These are phyloP conservation scores for Pichia sp. DNA, from an alignment of 1,139 yeast genomes.

Conservation along the genomic window DNA sequence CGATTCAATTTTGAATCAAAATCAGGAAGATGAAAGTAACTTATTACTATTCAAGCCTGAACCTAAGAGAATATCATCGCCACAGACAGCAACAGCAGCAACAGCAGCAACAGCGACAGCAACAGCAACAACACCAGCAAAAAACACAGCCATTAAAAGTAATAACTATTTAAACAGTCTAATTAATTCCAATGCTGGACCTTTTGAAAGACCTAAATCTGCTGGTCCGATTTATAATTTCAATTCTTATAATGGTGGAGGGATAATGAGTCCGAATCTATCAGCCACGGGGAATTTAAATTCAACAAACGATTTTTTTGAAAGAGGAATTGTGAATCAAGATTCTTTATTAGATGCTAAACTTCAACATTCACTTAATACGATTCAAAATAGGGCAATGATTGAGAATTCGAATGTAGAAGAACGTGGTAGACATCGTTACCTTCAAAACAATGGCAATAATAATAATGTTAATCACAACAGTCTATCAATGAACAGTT, in stretches of 20 bases:
- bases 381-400: constrained; percentile 55
- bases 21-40: constrained; percentile 1
- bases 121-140: too few relatives aligned
- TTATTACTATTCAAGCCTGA: constrained; percentile 5
- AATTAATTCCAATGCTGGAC: constrained; percentile 2
- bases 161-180: constrained; percentile 5
- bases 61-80: constrained; percentile 12
- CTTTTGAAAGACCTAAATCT: constrained; percentile 14
- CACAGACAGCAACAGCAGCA: too few relatives aligned
- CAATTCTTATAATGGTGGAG: neutral
- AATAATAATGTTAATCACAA: too few relatives aligned
- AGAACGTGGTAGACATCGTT: constrained; percentile 12
- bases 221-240: constrained; percentile 8
- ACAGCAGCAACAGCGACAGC: too few relatives aligned
- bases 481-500: neutral
- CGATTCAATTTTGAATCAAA: constrained; percentile 31
- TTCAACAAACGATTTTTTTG: neutral
- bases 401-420: constrained; percentile 36
- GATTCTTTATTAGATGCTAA: constrained; percentile 35
- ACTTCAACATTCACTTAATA: constrained; percentile 51
- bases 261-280: constrained; percentile 19
- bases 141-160: constrained; percentile 8
- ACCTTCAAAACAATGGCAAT: constrained; percentile 4
- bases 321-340: constrained; percentile 9
- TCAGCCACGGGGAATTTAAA: constrained; percentile 13